A percentile compares a stretch with the other conserved stretches of the same genome.
Evolutionary conservation across 768 basidiomycete species (phyloP).

Genomic region (Agaricus subrufescens): DNA sequence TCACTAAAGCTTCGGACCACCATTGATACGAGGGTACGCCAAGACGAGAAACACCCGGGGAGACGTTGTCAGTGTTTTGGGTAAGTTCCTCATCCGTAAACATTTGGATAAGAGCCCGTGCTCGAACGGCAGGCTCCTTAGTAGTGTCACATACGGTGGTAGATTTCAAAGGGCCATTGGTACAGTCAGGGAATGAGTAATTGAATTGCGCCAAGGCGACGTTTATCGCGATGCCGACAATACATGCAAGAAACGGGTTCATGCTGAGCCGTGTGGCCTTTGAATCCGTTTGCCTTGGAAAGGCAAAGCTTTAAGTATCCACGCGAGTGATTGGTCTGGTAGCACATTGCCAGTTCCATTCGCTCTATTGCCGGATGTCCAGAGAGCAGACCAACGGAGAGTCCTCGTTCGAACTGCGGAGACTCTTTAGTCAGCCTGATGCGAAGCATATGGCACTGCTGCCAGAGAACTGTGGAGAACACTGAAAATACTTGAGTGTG

Average conservation of each 20-base stretch:
- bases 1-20: slow-evolving; percentile 58
- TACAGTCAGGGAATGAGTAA: slow-evolving; percentile 46
- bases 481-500: too few relatives aligned
- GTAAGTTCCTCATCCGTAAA: slow-evolving; percentile 50
- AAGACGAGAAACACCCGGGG: slow-evolving; percentile 48
- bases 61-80: slow-evolving; percentile 42
- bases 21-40: slow-evolving; percentile 55
- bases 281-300: neutral
- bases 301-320: neutral
- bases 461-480: too few relatives aligned
- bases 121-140: slow-evolving; percentile 39
- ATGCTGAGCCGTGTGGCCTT: neutral
- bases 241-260: slow-evolving; percentile 1
- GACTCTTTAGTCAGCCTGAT: too few relatives aligned
- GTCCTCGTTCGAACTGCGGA: too few relatives aligned
- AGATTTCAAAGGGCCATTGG: slow-evolving; percentile 36
- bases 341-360: too few relatives aligned
- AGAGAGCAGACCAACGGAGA: neutral
- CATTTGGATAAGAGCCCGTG: slow-evolving; percentile 41
- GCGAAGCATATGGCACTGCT: too few relatives aligned
- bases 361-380: neutral
- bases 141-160: slow-evolving; percentile 46
- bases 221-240: neutral
- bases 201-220: slow-evolving; percentile 11
- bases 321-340: neutral